These are phyloP conservation scores for Solanum chacoense DNA, from an alignment of 305 asterid genomes.

Conservation along the genomic window DNA sequence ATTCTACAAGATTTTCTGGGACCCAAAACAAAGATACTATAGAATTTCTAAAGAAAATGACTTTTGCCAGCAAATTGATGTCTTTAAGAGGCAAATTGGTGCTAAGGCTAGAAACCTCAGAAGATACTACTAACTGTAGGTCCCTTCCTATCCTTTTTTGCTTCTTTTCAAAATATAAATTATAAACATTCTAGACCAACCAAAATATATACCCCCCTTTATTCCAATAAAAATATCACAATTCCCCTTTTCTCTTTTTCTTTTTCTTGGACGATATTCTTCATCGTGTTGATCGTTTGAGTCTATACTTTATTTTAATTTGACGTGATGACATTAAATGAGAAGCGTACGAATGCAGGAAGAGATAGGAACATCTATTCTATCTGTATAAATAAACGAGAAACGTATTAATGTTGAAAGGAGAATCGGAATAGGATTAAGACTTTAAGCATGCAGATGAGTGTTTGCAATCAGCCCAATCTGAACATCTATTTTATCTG, in stretches of 20 bases:
- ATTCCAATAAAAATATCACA: neutral
- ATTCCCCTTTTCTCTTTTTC: neutral
- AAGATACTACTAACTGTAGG: slow-evolving; percentile 17
- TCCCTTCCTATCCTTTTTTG: neutral
- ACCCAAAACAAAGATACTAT: slow-evolving; percentile 19
- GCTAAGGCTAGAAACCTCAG: slow-evolving; percentile 8
- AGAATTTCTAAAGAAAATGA: slow-evolving; percentile 30
- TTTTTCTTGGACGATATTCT: neutral
- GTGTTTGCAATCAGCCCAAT: neutral
- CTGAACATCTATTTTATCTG: too few species aligned
- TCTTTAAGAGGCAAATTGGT: slow-evolving; percentile 30
- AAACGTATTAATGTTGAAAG: too few species aligned
- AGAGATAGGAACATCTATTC: neutral
- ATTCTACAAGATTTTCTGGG: slow-evolving; percentile 6
- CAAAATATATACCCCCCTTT: neutral
- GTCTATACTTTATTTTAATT: neutral
- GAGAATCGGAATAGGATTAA: neutral
- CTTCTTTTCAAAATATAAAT: neutral
- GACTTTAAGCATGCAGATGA: neutral
- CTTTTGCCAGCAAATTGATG: slow-evolving; percentile 14
- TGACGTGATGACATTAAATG: neutral
- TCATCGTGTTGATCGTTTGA: neutral
- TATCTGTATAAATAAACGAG: too few species aligned
- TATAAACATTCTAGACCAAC: neutral
- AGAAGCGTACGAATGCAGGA: neutral